Base-by-base conservation (phyloP, 805 yeast genomes). In the Kluyveromyces aestuarii region DNA sequence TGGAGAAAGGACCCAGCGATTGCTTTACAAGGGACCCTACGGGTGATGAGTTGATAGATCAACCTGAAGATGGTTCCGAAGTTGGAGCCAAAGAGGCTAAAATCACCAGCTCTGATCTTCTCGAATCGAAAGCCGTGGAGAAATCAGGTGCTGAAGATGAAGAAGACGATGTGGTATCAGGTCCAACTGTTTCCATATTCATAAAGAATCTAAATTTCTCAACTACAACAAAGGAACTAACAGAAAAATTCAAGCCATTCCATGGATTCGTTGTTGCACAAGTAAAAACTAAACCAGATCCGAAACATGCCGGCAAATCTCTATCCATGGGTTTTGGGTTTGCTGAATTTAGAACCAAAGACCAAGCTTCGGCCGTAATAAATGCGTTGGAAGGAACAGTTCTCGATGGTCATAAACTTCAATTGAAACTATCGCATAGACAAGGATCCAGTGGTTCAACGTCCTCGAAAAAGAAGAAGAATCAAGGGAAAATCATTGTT, bases 261-360 rank as follows among this genome's bases (percentile, higher is more conserved):
- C 78, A 79, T 18, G 99, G 98, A 0, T 93, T 86, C 63, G 78
- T 84, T 13, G 74, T 83, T 44, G 95, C 95, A 2, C 80, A 82
- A 21, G 84, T 93, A 48, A 87, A 87, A 61, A 84, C 84, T 27
- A 91, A 90, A 63, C 90, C 96, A 1, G 95, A 91, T 68, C 79
- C 95, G 37, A 87, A 81, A 67, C 76, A 79, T 51, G 62, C 76
- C 2, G 84, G 82, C 10, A 77, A 77, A 49, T 69, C 73, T n/a
- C 74, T 81, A 51, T 88, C 96, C 58, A 93, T 93, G 99, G 99
- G 99, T 18, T 93, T 89, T 61, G 99, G 99, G 1, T 93, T 93
- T 69, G 96, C 80, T 13, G 99, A 93, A 68, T 93, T 88, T 67
- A 79, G 72, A 56, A 79, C 90, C 1, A 79, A 78, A 55, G 87